Conservation (phyloP, 1,284 basidiomycete genomes). For the Volvariella surrecta region DNA sequence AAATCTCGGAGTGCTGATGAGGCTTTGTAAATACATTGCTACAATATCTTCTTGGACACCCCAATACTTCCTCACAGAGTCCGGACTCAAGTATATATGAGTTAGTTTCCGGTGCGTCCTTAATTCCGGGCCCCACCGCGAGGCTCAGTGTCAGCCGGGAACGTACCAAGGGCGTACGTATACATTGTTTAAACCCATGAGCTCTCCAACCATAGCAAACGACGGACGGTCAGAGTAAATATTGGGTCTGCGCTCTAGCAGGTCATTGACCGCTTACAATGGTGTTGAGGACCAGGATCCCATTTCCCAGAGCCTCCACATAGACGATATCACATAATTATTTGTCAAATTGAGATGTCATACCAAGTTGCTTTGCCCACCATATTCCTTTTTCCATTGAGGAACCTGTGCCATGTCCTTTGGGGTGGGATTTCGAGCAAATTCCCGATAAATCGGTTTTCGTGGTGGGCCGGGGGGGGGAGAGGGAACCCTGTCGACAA, state of each 20-base stretch:
- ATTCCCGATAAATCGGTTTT: conserved; percentile 15
- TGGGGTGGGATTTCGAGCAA: conserved; percentile 12
- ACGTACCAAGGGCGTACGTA: too few relatives aligned
- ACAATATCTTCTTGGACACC: conserved; percentile 18
- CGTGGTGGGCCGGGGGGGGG: conserved; percentile 12
- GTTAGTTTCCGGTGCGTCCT: conserved; percentile 18
- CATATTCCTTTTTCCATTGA: conserved; percentile 14
- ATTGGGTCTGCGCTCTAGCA: conserved; percentile 22
- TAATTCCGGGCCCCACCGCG: conserved; percentile 14
- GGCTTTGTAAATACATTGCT: conserved; percentile 17
- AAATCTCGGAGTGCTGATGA: conserved; percentile 22
- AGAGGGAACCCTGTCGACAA: conserved; percentile 3
- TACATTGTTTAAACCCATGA: conserved; percentile 24
- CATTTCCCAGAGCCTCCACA: conserved; percentile 18
- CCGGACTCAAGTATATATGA: conserved; percentile 16
- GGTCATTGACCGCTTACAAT: conserved; percentile 20
- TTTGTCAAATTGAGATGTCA: conserved; percentile 3
- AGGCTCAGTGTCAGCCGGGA: too few relatives aligned
- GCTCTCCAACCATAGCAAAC: conserved; percentile 25
- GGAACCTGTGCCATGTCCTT: conserved; percentile 12
- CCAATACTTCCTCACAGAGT: conserved; percentile 19
- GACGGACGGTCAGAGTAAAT: conserved; percentile 26
- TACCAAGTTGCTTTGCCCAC: neutral
- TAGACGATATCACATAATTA: conserved; percentile 17
- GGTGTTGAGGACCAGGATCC: conserved; percentile 24